Evolutionary conservation across 257 asterid species (phyloP).

Genomic region (Ilex asprella): DNA sequence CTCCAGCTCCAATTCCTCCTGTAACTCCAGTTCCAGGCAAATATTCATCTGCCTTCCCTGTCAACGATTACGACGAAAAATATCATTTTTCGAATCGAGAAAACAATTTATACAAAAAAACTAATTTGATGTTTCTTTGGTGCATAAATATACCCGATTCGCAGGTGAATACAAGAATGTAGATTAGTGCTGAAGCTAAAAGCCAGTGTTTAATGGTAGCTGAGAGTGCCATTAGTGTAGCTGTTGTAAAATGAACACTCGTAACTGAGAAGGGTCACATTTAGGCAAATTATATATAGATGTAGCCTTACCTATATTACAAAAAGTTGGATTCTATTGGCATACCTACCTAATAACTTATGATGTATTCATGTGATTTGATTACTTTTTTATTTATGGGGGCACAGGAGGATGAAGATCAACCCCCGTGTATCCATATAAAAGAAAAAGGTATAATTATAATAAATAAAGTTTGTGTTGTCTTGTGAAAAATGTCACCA

Average conservation of each 20-base stretch:
- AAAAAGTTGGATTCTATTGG: too few species aligned
- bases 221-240: constrained; percentile 35
- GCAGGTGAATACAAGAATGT: constrained; percentile 23
- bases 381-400: too few species aligned
- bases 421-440: too few species aligned
- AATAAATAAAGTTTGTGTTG: too few species aligned
- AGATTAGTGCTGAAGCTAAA: constrained; percentile 22
- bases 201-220: constrained; percentile 17
- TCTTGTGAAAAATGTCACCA: not conserved
- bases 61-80: not conserved
- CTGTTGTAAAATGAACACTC: not conserved
- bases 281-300: not conserved
- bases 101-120: not conserved
- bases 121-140: constrained; percentile 2
- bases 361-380: too few species aligned
- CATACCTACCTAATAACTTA: constrained; percentile 13
- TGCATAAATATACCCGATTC: constrained; percentile 25
- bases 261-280: not conserved
- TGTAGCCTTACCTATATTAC: too few species aligned
- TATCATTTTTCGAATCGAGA: not conserved
- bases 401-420: too few species aligned
- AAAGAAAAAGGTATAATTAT: too few species aligned
- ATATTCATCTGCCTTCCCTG: constrained; percentile 39
- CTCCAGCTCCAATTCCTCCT: not conserved
- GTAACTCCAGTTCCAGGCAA: not conserved